Percentiles rank a stretch among this genome's conserved stretches.
phyloP scores from a whole-genome alignment of 164 flowering plant species.

The Dillenia suffruticosa region DNA sequence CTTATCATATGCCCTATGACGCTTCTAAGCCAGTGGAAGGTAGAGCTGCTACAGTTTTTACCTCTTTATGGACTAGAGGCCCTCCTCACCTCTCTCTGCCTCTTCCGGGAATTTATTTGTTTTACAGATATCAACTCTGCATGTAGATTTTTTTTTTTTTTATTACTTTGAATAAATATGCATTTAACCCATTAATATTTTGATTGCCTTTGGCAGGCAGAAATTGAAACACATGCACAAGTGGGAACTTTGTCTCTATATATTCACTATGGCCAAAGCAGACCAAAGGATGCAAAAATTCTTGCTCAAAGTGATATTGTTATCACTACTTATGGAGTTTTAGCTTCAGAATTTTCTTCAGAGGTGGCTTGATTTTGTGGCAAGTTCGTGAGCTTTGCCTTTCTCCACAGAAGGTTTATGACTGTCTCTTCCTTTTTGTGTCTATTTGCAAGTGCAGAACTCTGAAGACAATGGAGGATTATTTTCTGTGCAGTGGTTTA shows the following conservation, averaged over 20 bases:
- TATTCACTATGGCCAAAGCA: constrained; percentile 91
- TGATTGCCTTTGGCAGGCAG: constrained; percentile 48
- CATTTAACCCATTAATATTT: not conserved
- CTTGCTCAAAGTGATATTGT: constrained; percentile 80
- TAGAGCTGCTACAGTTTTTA: constrained; percentile 13
- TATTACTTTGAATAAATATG: not conserved
- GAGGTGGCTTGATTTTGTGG: constrained; percentile 48
- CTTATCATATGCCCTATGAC: constrained; percentile 96
- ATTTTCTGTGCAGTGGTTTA: constrained; percentile 79
- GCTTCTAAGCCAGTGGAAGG: constrained; percentile 98
- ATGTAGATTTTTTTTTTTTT: not conserved
- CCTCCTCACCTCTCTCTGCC: not conserved
- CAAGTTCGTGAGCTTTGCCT: not conserved
- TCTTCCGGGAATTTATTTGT: no score
- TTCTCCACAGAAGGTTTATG: not conserved
- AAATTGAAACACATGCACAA: constrained; percentile 80
- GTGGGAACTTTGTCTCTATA: constrained; percentile 75
- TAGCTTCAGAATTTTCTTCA: constrained; percentile 76
- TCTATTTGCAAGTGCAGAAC: constrained; percentile 36
- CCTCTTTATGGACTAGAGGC: not conserved
- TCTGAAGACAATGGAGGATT: constrained; percentile 72
- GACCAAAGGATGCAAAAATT: constrained; percentile 72
- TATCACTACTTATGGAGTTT: constrained; percentile 89
- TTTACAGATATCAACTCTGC: no score
- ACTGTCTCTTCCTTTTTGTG: constrained; percentile 1